These are phyloP conservation scores for Gaultheria prostrata DNA, from an alignment of 148 eudicot genomes.

Conservation along the genomic window DNA sequence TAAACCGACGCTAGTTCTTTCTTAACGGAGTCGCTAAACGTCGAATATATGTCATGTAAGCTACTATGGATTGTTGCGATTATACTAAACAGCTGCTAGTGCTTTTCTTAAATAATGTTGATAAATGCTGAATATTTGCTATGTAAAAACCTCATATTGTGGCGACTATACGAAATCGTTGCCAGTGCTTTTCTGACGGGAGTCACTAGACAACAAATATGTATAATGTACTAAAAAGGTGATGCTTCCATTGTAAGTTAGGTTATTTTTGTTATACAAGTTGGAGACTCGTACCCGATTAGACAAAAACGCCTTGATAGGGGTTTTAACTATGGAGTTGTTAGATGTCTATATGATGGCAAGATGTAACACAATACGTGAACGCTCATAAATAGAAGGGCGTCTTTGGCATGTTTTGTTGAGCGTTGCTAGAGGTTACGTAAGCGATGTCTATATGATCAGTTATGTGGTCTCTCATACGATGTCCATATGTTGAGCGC, in stretches of 20 bases:
- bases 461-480: not conserved
- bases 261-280: not conserved
- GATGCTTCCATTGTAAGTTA: not conserved
- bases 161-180: not conserved
- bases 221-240: not conserved
- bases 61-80: not conserved
- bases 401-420: not conserved
- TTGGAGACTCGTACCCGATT: not conserved
- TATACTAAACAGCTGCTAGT: not conserved
- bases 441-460: not conserved
- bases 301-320: not conserved
- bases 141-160: not conserved
- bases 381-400: not conserved
- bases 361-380: not conserved
- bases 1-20: not conserved
- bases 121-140: not conserved
- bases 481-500: not conserved
- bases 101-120: not conserved
- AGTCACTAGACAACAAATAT: not conserved
- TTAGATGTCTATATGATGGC: not conserved
- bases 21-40: not conserved
- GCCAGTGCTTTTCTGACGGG: not conserved
- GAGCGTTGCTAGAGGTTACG: not conserved
- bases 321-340: not conserved
- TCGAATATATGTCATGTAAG: not conserved